Evolutionary conservation across 176 grass and related monocot species (phyloP), one percentile per base, ranked within the genome.

Genomic region (Carex scoparia): DNA sequence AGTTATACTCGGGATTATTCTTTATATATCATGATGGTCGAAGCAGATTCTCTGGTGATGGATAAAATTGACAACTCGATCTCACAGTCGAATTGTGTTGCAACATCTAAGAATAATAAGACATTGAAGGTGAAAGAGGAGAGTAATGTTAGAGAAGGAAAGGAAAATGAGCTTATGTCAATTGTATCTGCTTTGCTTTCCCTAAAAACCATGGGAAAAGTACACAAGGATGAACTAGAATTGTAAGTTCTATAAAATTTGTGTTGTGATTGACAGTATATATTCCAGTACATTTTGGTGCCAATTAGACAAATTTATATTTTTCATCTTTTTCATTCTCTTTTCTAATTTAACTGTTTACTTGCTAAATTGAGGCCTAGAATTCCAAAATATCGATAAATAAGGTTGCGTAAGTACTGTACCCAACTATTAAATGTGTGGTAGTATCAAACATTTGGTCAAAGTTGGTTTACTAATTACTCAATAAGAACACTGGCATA

Each of bases 181-280:
- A 83, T 83, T 67, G 80, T 83, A 44, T 68, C 80, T 13, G 80
- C 80, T 83, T 65, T 83, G 57, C 80, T 83, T 30, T 83, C 80
- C 14, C 62, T 83, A 5, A 83, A 67, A 67, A 65, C 40, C 32
- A 81, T 42, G 30, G 60, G 80, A 63, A 66, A 65, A 55, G 64
- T n/a, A 1, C 61, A 16, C 62, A 83, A 83, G 35, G 60, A 67
- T 51, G 37, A 33, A 51, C 40, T 49, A 83, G 61, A 65, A 66
- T 40, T 4, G 80, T 83, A 44, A 83, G 61, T 83, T 30, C 46
- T 55, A 51, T 77, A 33, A 56, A 53, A 16, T 76, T 30, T 54
- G 23, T 76, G 54, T 23, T 77, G 49, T 77, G 49, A 56, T 56
- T 15, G 27, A 2, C 2, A 32, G 23, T 77, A 77, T 48, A 5